Evolutionary conservation across 1,139 yeast species (phyloP).

Genomic region (Nakaseomyces delphensis): DNA sequence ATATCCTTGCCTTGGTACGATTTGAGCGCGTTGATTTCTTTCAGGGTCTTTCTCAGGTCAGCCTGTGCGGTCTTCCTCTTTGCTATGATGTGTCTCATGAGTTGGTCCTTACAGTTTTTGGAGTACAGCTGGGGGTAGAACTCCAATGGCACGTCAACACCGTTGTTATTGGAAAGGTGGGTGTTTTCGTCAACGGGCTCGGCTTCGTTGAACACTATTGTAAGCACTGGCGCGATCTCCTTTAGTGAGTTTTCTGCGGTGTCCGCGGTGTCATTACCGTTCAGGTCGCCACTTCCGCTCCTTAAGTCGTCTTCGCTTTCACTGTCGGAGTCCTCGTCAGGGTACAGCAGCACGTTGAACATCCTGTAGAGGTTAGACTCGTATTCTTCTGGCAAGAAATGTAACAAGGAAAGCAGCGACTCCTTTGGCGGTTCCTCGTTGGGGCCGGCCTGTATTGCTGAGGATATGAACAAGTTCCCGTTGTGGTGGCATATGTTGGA

Average conservation of each 20-base stretch:
- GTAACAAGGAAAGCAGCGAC: slow-evolving; percentile 23
- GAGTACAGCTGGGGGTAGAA: slow-evolving; percentile 31
- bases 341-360: slow-evolving; percentile 28
- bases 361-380: slow-evolving; percentile 27
- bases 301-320: slow-evolving; percentile 8
- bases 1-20: slow-evolving; percentile 29
- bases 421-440: slow-evolving; percentile 14
- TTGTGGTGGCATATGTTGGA: slow-evolving; percentile 17
- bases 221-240: slow-evolving; percentile 24
- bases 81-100: slow-evolving; percentile 21
- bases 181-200: slow-evolving; percentile 21
- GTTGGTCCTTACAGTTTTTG: slow-evolving; percentile 20
- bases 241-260: slow-evolving; percentile 21
- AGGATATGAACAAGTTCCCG: slow-evolving; percentile 20
- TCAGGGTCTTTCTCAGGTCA: slow-evolving; percentile 16
- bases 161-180: slow-evolving; percentile 17
- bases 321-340: slow-evolving; percentile 18
- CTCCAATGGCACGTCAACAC: slow-evolving; percentile 27
- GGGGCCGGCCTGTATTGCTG: slow-evolving; percentile 22
- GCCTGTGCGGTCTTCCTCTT: slow-evolving; percentile 19
- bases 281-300: slow-evolving; percentile 8
- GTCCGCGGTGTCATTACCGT: background rate
- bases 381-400: slow-evolving; percentile 30
- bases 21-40: slow-evolving; percentile 21
- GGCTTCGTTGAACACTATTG: slow-evolving; percentile 27